Base-by-base conservation (phyloP, 352 stramenopile genomes). In the Phytophthora sp. region DNA sequence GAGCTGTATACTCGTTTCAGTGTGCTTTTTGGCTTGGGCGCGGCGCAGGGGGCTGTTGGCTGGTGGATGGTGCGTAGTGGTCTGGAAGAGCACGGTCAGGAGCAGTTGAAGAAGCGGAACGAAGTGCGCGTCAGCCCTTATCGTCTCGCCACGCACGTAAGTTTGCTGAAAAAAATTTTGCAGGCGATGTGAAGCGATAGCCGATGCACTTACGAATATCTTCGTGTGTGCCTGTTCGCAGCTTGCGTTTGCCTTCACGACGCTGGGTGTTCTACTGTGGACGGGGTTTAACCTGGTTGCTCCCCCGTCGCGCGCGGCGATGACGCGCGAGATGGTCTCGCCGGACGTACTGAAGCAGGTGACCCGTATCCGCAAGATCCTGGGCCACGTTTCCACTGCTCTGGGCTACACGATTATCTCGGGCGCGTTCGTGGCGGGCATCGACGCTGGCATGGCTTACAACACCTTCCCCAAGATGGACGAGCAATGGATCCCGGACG, bases 11-110 rank as follows among this genome's bases (percentile, higher is more conserved):
- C 61, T 15, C 86, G 79, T 33, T 90, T 96, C 38, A 83, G 42
- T 7, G 55, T 88, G 23, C 70, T 94, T 5, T 66, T 96, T 29
- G 66, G 80, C 45, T 74, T 94, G 15, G 84, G 88, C 36, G 84
- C 82, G 24, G 76, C 86, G 4, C 88, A 93, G 29, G 86, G 82
- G 53, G 82, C 38, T 27, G 93, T 99, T 20, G 98, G 98, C 49
- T 99, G 98, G 98, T 99, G 97, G 97, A 99, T 99, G 98, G 98
- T 99, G 46, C 97, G 98, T 77, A 98, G 90, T 65, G 98, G 98
- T 15, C 77, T 99, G 3, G 95, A 98, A 57, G 89, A 99, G 24
- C 92, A 98, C 76, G 85, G 82, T 53, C 71, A 89, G 31, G 75
- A 91, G 57, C 83, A 92, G 54, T 62, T 94, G 13, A 35, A 79